A percentile compares a stretch with the other conserved stretches of the same genome.
Evolutionary conservation across 2,329 filamentous ascomycete species (phyloP).

Genomic region (Fusarium napiforme): DNA sequence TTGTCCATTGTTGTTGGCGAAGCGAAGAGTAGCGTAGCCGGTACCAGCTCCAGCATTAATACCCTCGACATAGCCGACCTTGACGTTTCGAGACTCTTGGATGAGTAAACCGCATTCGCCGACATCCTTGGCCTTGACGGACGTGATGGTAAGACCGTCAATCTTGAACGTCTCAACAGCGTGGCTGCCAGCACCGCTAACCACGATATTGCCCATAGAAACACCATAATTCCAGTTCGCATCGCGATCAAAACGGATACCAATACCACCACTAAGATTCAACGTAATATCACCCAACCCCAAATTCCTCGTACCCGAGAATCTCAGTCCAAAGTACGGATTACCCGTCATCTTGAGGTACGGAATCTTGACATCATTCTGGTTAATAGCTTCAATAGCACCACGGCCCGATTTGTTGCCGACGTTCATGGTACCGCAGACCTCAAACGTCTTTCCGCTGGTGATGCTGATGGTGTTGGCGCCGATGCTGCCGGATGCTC

Average conservation of each 20-base stretch:
- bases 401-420: slow-evolving; percentile 57
- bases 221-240: slow-evolving; percentile 63
- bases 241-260: slow-evolving; percentile 69
- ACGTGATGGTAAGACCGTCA: slow-evolving; percentile 61
- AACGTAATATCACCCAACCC: slow-evolving; percentile 63
- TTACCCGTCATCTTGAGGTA: slow-evolving; percentile 67
- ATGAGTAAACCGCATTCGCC: slow-evolving; percentile 68
- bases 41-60: slow-evolving; percentile 63
- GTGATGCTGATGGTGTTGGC: slow-evolving; percentile 61
- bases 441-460: slow-evolving; percentile 67
- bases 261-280: slow-evolving; percentile 64
- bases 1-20: slow-evolving; percentile 67
- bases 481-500: slow-evolving; percentile 66
- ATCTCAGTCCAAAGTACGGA: slow-evolving; percentile 67
- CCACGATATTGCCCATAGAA: slow-evolving; percentile 61
- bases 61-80: slow-evolving; percentile 65
- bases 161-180: slow-evolving; percentile 71
- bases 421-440: slow-evolving; percentile 66
- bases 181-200: slow-evolving; percentile 65
- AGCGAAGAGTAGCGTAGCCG: slow-evolving; percentile 66
- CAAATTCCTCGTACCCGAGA: slow-evolving; percentile 62
- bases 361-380: slow-evolving; percentile 62
- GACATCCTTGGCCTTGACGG: slow-evolving; percentile 63
- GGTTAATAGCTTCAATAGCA: slow-evolving; percentile 63
- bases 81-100: slow-evolving; percentile 63